Conservation (phyloP, 306 rosid species). For the Rubus parviflorus region DNA sequence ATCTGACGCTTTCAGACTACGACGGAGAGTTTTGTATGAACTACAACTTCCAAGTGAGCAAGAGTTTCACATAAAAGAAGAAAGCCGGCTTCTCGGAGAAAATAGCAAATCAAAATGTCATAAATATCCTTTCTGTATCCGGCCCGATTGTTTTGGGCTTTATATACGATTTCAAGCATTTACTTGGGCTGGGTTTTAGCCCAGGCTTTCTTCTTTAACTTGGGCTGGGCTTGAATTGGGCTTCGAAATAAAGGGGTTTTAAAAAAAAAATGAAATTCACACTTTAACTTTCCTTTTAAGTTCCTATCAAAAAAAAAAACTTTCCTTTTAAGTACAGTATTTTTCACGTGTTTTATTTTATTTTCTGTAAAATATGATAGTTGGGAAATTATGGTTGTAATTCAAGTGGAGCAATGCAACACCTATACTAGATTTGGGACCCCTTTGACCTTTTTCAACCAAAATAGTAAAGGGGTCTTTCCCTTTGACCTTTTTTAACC, state of each 20-base stretch:
- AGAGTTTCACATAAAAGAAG: background rate
- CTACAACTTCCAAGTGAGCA: background rate
- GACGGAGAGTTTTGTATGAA: constrained; percentile 15
- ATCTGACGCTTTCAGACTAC: constrained; percentile 37
- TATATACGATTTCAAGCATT: background rate
- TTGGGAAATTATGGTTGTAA: too few species aligned
- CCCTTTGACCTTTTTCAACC: background rate
- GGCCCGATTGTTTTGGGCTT: background rate
- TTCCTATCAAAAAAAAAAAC: too few species aligned
- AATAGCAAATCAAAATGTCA: background rate
- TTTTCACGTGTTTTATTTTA: too few species aligned
- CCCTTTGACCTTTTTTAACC: background rate
- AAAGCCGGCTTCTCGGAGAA: constrained; percentile 4
- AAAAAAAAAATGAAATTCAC: too few species aligned
- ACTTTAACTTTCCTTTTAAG: too few species aligned
- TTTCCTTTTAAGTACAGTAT: too few species aligned
- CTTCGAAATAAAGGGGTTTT: too few species aligned
- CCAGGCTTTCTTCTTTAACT: background rate
- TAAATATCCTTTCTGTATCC: background rate
- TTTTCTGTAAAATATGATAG: too few species aligned
- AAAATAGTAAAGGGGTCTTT: too few species aligned
- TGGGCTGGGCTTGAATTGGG: too few species aligned
- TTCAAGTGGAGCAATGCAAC: too few species aligned
- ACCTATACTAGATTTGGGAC: background rate
- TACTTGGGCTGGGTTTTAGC: background rate